Evolutionary conservation across 225 moss, liverwort and hornwort species (phyloP), one percentile per base, ranked within the genome.

Genomic region (Climacium dendroides): DNA sequence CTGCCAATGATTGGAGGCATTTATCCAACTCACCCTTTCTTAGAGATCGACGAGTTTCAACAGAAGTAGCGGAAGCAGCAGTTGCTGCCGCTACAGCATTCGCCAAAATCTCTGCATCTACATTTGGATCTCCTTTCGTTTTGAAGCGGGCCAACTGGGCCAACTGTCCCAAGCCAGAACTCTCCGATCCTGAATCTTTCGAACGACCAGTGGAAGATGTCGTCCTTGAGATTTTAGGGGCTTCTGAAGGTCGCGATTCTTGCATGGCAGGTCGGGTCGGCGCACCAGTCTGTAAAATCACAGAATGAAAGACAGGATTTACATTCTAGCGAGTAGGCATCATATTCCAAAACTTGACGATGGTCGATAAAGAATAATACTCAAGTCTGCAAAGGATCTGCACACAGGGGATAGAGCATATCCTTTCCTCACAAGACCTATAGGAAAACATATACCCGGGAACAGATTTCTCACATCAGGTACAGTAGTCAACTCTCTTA

Each of bases 1-100:
- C 29, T 64, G 35, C 30, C 45, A 9, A 75, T 30, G 45, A 25
- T 67, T 59, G 47, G 37, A 60, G 41, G 55, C 43, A 67, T 5
- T 50, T 47, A 64, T 78, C 1, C 4, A 53, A 91, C 92, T 85
- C 61, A 98, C 96, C 97, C 95, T 98, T 98, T 86, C 92, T 96
- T 15, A 98, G 85, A 41, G 91, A 54, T 74, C 95, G 94, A 82
- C 96, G 94, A 78, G 97, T 86, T 67, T 96, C 97, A 48, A 91
- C 91, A 66, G 83, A 88, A 86, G 86, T 86, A 58, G 96, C 90
- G 84, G 93, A 88, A 89, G 95, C 92, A 65, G 93, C 92, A 50
- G 93, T 80, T 67, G 94, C 95, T 69, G 95, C 94, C 76, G 96
- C 94, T 30, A 96, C 96, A 90, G 96, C 96, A 89, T 93, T 96